Percentiles rank a stretch among this genome's conserved stretches.
These are phyloP conservation scores for Colletotrichum agaves DNA, from an alignment of 2,329 filamentous ascomycete genomes.

Conservation along the genomic window DNA sequence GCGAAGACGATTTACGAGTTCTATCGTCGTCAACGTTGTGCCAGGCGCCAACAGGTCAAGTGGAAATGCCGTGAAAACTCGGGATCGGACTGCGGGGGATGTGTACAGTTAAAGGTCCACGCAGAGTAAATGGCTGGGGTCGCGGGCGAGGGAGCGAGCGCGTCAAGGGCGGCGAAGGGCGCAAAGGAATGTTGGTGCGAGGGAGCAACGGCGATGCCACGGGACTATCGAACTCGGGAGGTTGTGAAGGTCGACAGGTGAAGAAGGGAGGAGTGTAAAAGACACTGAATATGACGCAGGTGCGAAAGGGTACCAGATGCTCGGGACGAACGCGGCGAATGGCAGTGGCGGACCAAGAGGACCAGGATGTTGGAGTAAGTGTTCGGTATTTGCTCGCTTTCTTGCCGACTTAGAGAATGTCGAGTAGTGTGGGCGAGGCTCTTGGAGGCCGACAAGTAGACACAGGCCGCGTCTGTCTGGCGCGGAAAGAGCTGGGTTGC, in stretches of 20 bases:
- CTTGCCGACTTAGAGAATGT: constrained; percentile 22
- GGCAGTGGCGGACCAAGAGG: constrained; percentile 24
- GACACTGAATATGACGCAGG: constrained; percentile 32
- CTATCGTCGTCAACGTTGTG: neutral
- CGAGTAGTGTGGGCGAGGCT: neutral
- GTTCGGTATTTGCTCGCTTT: constrained; percentile 27
- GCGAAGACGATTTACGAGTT: constrained; percentile 11
- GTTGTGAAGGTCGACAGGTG: constrained; percentile 6
- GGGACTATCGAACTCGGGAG: constrained; percentile 8
- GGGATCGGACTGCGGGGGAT: constrained; percentile 22
- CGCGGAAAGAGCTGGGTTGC: neutral
- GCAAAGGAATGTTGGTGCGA: constrained; percentile 27
- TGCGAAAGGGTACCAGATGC: constrained; percentile 28
- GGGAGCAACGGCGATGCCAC: constrained; percentile 25
- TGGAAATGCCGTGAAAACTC: constrained; percentile 10
- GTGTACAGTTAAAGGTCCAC: constrained; percentile 11
- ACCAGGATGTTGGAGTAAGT: constrained; percentile 25
- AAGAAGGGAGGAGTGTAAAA: constrained; percentile 21
- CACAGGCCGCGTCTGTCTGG: neutral
- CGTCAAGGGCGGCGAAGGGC: constrained; percentile 12
- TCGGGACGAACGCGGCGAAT: constrained; percentile 34
- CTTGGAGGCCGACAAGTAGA: neutral
- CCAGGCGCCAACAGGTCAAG: constrained; percentile 8
- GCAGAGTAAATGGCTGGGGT: neutral
- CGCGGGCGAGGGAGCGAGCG: constrained; percentile 11